These are phyloP conservation scores for Penicillium ucsense DNA, from an alignment of 495 filamentous ascomycete species.

Conservation along the genomic window DNA sequence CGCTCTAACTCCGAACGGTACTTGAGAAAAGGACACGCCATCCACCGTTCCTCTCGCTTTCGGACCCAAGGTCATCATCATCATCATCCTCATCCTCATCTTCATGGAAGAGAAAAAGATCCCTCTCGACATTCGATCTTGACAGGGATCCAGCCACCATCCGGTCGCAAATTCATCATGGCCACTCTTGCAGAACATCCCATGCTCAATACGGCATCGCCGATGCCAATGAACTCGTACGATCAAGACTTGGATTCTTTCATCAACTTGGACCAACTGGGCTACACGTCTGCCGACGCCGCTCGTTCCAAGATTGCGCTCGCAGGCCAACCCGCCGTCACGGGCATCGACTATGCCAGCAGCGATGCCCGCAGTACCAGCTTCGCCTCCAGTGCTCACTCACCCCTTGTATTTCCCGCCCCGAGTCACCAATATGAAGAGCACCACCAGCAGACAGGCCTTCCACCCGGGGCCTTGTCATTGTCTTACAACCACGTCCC, in stretches of 20 bases:
- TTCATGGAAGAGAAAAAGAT: background rate
- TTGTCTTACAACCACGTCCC: slow-evolving; percentile 54
- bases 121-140: background rate
- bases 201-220: slow-evolving; percentile 14
- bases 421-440: slow-evolving; percentile 90
- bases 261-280: slow-evolving; percentile 41
- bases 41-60: too few species aligned
- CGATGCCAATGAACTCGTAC: slow-evolving; percentile 25
- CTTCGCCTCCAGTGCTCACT: slow-evolving; percentile 33
- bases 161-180: slow-evolving; percentile 18
- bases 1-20: too few species aligned
- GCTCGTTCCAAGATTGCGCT: slow-evolving; percentile 31
- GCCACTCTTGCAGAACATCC: slow-evolving; percentile 36
- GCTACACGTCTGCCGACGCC: slow-evolving; percentile 32
- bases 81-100: too few species aligned
- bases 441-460: slow-evolving; percentile 84
- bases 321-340: slow-evolving; percentile 28
- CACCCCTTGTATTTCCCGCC: slow-evolving; percentile 53
- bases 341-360: slow-evolving; percentile 27
- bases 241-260: slow-evolving; percentile 43
- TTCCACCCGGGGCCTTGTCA: slow-evolving; percentile 69
- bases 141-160: slow-evolving; percentile 1
- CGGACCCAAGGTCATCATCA: too few species aligned
- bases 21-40: too few species aligned
- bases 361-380: slow-evolving; percentile 31